Evolutionary conservation across 208 protist species (phyloP), one percentile per base, ranked within the genome.

Genomic region (Acanthamoeba castellanii): DNA sequence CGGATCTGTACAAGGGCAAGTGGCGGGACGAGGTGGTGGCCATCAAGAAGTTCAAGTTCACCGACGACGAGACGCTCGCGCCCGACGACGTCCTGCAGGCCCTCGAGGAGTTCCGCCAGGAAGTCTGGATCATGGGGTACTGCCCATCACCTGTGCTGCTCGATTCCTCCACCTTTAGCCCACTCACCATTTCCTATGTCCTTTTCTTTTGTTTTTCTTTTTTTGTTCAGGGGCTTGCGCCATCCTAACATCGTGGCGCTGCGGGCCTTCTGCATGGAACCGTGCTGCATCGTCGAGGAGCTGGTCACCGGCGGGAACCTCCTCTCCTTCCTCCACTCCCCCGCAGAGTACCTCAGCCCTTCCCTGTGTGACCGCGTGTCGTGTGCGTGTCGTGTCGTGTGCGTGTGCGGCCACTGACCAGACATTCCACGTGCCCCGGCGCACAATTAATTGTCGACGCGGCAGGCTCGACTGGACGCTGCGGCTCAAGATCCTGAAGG

Each of bases 401-500:
- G 37, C 37, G 37, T 37, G 37, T 37, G 37, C 37, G 37, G 37
- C 37, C 37, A 37, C 37, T 37, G 1, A 37, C 37, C 37, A 37
- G 37, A 37, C 37, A 37, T 37, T 3, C 37, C 37, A 37, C 37
- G 37, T 37, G 37, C 37, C 37, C 3, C 37, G 37, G 37, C 37
- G 37, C 37, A 37, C n/a, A n/a, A n/a, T n/a, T n/a, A n/a, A n/a
- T n/a, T n/a, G 20, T 25, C 20, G 22, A n/a, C 25, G n/a, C 37
- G 7, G 14, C 50, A 90, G 84, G 13, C 59, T 90, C 20, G 84
- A 90, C 2, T 90, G 84, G 84, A 6, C 70, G 27, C 61, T 93
- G 18, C 52, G 91, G 13, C 52, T 96, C 9, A 95, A 96, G 59
- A 95, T 97, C n/a, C 68, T 87, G 0, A 87, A 76, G 34, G 96